Conservation (phyloP, 78 protist species). For the Dictyostelium firmibasis region DNA sequence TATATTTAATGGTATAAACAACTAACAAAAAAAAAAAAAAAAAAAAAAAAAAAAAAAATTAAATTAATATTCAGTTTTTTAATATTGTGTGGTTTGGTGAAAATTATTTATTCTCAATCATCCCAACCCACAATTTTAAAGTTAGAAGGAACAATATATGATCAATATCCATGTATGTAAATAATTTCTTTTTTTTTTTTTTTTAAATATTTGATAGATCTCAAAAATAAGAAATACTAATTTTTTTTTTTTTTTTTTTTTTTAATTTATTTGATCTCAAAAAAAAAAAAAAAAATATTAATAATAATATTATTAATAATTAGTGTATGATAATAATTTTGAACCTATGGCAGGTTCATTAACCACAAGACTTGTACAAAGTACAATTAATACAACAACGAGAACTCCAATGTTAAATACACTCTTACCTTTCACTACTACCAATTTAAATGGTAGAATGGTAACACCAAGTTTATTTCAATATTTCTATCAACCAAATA, state of each 20-base stretch:
- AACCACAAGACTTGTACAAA: slow-evolving; percentile 15
- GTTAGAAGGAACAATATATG: slow-evolving; percentile 1
- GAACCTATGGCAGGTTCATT: slow-evolving; percentile 9
- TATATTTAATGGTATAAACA: too few relatives aligned
- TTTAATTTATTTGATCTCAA: too few relatives aligned
- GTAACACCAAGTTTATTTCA: neutral
- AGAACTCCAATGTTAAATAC: neutral
- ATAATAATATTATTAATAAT: too few relatives aligned
- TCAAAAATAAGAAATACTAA: too few relatives aligned
- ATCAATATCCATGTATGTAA: slow-evolving; percentile 15
- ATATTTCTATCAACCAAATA: neutral
- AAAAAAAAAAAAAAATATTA: too few relatives aligned
- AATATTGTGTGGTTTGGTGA: neutral
- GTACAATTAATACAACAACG: neutral
- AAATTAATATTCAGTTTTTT: neutral
- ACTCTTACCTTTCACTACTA: neutral
- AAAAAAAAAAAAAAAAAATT: neutral
- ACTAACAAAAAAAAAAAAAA: too few relatives aligned
- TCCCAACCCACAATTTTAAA: neutral
- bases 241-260: too few relatives aligned
- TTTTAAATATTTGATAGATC: too few relatives aligned
- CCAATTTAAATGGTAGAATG: neutral
- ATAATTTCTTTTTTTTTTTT: neutral
- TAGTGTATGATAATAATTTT: neutral
- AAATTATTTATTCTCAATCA: neutral